A percentile compares a stretch with the other conserved stretches of the same genome.
Conservation (phyloP, 1,284 basidiomycete species). For the Tetrapyrgos nigripes region DNA sequence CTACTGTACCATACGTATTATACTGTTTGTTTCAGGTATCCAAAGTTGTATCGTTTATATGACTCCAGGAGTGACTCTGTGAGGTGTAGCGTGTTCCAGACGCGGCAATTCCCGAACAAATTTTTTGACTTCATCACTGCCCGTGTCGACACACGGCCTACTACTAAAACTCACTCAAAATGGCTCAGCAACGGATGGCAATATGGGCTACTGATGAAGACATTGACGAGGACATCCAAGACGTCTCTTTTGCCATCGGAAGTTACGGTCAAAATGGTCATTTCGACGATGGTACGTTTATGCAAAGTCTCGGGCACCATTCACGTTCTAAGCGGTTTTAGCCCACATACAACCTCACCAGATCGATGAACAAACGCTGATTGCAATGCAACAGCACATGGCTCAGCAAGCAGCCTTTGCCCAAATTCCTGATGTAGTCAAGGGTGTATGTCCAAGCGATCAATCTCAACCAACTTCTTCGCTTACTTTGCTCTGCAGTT, state of each 20-base stretch:
- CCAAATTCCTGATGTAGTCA: slow-evolving; percentile 82
- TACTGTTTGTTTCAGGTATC: not conserved
- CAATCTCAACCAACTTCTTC: not conserved
- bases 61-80: not conserved
- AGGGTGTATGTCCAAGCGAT: slow-evolving; percentile 62
- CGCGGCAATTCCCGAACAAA: not conserved
- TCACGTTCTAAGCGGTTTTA: slow-evolving; percentile 20
- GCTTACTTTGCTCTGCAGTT: slow-evolving; percentile 57
- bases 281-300: slow-evolving; percentile 70
- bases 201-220: slow-evolving; percentile 76
- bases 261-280: slow-evolving; percentile 70
- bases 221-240: slow-evolving; percentile 79
- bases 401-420: slow-evolving; percentile 80
- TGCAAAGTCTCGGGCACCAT: not conserved
- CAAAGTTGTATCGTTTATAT: not conserved
- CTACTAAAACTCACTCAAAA: slow-evolving; percentile 23
- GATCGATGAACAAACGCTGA: slow-evolving; percentile 69
- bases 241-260: slow-evolving; percentile 73
- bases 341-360: slow-evolving; percentile 58
- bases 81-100: not conserved
- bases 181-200: slow-evolving; percentile 68
- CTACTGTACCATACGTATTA: not conserved
- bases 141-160: not conserved
- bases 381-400: slow-evolving; percentile 81
- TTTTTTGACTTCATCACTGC: not conserved